These are phyloP conservation scores for Starmera pachycereana DNA, from an alignment of 805 yeast species.

Conservation along the genomic window DNA sequence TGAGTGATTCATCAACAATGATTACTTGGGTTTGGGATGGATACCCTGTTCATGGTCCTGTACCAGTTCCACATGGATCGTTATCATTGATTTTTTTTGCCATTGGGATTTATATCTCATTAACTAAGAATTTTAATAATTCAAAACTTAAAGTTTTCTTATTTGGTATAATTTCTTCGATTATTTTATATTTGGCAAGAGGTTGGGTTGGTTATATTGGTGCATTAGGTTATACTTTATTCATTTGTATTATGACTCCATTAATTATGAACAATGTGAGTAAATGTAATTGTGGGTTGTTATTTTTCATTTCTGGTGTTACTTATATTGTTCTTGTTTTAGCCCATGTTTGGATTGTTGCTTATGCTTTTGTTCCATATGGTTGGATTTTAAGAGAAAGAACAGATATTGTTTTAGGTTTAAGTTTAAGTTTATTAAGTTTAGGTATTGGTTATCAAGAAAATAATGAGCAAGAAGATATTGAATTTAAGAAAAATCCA, in stretches of 20 bases:
- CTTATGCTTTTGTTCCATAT: slow-evolving; percentile 96
- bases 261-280: slow-evolving; percentile 47
- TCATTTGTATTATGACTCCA: slow-evolving; percentile 58
- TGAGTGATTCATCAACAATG: slow-evolving; percentile 77
- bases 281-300: slow-evolving; percentile 43
- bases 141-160: slow-evolving; percentile 27
- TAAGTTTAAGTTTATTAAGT: slow-evolving; percentile 42
- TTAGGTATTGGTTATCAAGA: slow-evolving; percentile 33
- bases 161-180: slow-evolving; percentile 31
- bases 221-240: slow-evolving; percentile 55
- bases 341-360: slow-evolving; percentile 94
- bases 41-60: slow-evolving; percentile 76
- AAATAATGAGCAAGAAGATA: not conserved
- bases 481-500: not conserved
- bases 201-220: slow-evolving; percentile 76
- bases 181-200: slow-evolving; percentile 35
- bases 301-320: slow-evolving; percentile 40
- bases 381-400: slow-evolving; percentile 85
- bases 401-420: slow-evolving; percentile 60
- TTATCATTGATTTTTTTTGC: slow-evolving; percentile 50
- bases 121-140: slow-evolving; percentile 11
- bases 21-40: slow-evolving; percentile 98
- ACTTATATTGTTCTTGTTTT: slow-evolving; percentile 46
- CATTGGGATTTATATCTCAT: slow-evolving; percentile 43
- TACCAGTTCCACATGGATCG: slow-evolving; percentile 75